phyloP scores from a whole-genome alignment of 2,329 filamentous ascomycete genomes.

The Cordyceps pruinosa region DNA sequence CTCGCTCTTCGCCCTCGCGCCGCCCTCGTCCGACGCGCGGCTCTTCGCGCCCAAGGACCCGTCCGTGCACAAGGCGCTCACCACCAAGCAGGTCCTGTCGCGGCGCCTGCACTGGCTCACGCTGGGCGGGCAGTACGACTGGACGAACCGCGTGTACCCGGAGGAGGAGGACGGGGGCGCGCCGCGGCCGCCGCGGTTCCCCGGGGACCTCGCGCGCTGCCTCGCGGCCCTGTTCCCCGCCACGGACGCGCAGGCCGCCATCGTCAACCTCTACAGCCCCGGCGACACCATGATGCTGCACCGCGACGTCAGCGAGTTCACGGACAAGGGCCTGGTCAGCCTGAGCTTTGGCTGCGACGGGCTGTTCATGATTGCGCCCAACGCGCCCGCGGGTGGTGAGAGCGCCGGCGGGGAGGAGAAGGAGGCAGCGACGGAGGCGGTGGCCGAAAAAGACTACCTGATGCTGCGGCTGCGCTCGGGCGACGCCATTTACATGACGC shows the following conservation, averaged over 20 bases:
- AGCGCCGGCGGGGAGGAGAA: slow-evolving; percentile 32
- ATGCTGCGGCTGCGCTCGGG: slow-evolving; percentile 70
- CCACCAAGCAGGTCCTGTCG: slow-evolving; percentile 61
- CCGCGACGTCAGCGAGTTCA: slow-evolving; percentile 85
- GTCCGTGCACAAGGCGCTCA: slow-evolving; percentile 65
- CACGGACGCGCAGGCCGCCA: slow-evolving; percentile 79
- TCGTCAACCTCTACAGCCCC: slow-evolving; percentile 87
- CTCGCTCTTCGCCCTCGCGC: slow-evolving; percentile 48
- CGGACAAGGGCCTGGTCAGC: slow-evolving; percentile 71
- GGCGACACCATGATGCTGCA: slow-evolving; percentile 90
- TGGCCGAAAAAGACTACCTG: slow-evolving; percentile 41
- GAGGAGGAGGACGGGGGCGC: background rate
- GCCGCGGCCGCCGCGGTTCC: slow-evolving; percentile 63
- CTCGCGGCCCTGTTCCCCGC: slow-evolving; percentile 66
- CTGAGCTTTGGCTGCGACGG: slow-evolving; percentile 86
- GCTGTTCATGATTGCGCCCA: slow-evolving; percentile 75
- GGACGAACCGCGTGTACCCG: slow-evolving; percentile 82
- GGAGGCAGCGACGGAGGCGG: slow-evolving; percentile 18
- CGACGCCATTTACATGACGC: slow-evolving; percentile 85
- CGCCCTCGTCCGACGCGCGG: slow-evolving; percentile 43
- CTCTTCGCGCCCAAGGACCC: slow-evolving; percentile 61
- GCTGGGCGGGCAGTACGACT: slow-evolving; percentile 92
- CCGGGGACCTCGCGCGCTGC: slow-evolving; percentile 61
- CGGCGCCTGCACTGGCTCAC: slow-evolving; percentile 90
- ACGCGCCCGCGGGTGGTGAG: slow-evolving; percentile 24